A percentile compares a stretch with the other conserved stretches of the same genome.
These are phyloP conservation scores for Babesia bigemina DNA, from an alignment of 169 alveolate genomes.

Conservation along the genomic window DNA sequence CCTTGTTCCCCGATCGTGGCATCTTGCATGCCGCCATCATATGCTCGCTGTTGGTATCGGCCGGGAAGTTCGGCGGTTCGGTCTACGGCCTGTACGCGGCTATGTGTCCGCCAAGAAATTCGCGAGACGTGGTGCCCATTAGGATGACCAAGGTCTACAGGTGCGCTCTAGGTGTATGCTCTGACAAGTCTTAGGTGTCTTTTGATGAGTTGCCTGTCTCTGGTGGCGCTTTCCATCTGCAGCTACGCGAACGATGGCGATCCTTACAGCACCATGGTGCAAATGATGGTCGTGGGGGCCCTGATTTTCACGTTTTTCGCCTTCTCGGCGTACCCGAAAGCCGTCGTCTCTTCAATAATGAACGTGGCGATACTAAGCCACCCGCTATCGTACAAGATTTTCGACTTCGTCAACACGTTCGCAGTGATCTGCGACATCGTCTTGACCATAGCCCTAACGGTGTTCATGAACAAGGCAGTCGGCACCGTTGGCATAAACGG, in stretches of 20 bases:
- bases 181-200: slow-evolving; percentile 30
- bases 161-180: neutral
- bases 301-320: slow-evolving; percentile 49
- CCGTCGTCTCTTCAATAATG: slow-evolving; percentile 30
- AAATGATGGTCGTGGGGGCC: neutral
- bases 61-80: slow-evolving; percentile 55
- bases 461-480: slow-evolving; percentile 6
- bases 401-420: slow-evolving; percentile 58
- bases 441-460: slow-evolving; percentile 16
- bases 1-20: slow-evolving; percentile 7
- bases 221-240: slow-evolving; percentile 37
- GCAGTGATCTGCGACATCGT: slow-evolving; percentile 29
- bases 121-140: neutral
- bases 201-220: slow-evolving; percentile 22
- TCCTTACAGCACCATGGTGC: neutral
- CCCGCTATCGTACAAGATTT: slow-evolving; percentile 63
- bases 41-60: slow-evolving; percentile 35
- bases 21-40: slow-evolving; percentile 20
- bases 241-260: neutral
- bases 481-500: slow-evolving; percentile 18
- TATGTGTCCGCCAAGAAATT: neutral
- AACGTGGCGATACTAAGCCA: slow-evolving; percentile 48
- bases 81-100: slow-evolving; percentile 36
- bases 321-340: slow-evolving; percentile 54
- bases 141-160: neutral